Base-by-base conservation (phyloP, 192 early-diverging fungal species). In the Endogone sp. region DNA sequence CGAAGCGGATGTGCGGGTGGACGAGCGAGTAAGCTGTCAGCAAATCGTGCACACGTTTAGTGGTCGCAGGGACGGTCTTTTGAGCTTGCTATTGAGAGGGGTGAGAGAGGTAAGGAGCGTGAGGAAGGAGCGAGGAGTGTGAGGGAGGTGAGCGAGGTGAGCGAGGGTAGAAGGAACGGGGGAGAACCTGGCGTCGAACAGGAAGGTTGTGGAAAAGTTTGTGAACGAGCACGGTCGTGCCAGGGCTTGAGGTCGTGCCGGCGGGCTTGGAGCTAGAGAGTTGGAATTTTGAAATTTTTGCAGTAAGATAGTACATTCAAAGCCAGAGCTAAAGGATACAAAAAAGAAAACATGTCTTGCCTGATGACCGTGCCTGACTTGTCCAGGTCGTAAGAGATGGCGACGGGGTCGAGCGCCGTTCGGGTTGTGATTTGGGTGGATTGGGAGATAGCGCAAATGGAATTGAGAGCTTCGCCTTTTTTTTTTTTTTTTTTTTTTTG, bases 381-480 rank as follows among this genome's bases (percentile, higher is more conserved):
- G 71, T 81, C 74, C 24, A 79, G 27, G 10, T 59, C 56, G 62
- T 79, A 81, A 23, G 56, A 54, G 23, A 65, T 76, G n/a, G 77
- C 73, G 22, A 79, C 37, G 37, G 56, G 22, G 70, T 81, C 79
- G 6, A 55, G 16, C 3, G 29, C 26, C 2, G 79, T 67, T 10
- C 74, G 74, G 13, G 79, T 81, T 23, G 65, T 68, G 22, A 81
- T 75, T 8, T 56, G 10, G 16, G 70, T 55, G n/a, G 60, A 56
- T 29, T 79, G 57, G 0, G 77, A 59, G 21, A 79, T 44, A 31
- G 70, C 67, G 55, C 77, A 75, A 22, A 81, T 75, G 3, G 79
- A 71, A 62, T 76, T 71, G 1, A 81, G 13, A 2, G 79, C 78
- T 44, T 81, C 79, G 3, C 78, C 77, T 77, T 24, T n/a, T 25